Evolutionary conservation across 768 basidiomycete genomes (phyloP), one percentile per base, ranked within the genome.

Genomic region (Auriscalpium orientale): DNA sequence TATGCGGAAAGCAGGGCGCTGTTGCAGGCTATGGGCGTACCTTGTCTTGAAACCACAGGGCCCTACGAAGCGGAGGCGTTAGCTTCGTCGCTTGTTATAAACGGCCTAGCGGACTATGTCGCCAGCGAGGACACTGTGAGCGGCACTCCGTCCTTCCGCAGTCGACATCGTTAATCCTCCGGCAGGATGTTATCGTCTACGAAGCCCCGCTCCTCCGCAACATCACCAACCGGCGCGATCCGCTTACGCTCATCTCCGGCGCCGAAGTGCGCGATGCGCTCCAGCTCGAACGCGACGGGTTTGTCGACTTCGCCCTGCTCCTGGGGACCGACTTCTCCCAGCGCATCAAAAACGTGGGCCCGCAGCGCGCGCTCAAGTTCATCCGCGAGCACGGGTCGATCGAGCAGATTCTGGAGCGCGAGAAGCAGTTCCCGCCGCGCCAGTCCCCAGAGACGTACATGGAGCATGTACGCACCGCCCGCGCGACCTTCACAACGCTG

Each of bases 301-400:
- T 80, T 68, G 68, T 95, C 62, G 94, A 97, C 70, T 93, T 95
- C 69, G 84, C 83, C 0, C 80, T 95, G 51, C 76, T 97, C 7
- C 78, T 94, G 10, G 94, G 94, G 11, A 95, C 93, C 2, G 94
- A 97, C 69, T 95, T 95, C 63, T 86, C 90, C 0, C 82, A 85
- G 47, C 83, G 94, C 5, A 89, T 97, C 56, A 87, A 81, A 55
- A 84, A 86, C 57, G 74, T 95, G 1, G 94, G 94, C 1, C 92
- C 93, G 1, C 65, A 72, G 0, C 84, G 83, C 2, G 91, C 91
- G 1, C 81, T 91, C 63, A 84, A 83, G 62, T 81, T 88, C 59
- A 89, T 95, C 51, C 79, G 77, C 50, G 73, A 80, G 60, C 71
- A 92, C 65, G 82, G 83, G 4, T 76, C 79, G 8, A 93, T 95